Evolutionary conservation across 805 yeast species (phyloP).

Genomic region (Ogataea parapolymorpha): DNA sequence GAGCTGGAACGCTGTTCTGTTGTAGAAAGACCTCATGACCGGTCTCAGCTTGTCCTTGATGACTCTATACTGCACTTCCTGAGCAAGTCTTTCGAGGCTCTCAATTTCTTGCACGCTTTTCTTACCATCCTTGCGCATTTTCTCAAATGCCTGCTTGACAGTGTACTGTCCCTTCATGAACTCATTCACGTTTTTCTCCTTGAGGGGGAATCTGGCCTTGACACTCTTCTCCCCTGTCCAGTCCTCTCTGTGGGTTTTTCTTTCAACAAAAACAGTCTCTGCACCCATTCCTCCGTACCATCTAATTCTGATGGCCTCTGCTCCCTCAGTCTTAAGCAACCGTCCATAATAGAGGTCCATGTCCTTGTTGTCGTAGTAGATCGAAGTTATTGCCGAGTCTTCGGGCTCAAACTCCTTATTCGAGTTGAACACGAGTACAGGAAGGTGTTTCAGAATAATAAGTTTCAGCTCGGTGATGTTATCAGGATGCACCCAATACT

Average conservation of each 20-base stretch:
- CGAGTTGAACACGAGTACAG: conserved; percentile 94
- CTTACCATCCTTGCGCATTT: conserved; percentile 89
- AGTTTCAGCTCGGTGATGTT: conserved; percentile 94
- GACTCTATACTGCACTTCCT: conserved; percentile 88
- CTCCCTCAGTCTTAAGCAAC: conserved; percentile 95
- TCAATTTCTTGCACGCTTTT: conserved; percentile 86
- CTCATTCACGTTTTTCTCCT: conserved; percentile 85
- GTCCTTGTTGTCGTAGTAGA: conserved; percentile 86
- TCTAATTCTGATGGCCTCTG: conserved; percentile 95
- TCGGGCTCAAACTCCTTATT: conserved; percentile 93
- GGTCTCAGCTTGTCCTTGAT: conserved; percentile 85
- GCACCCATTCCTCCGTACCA: conserved; percentile 99
- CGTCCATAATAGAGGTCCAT: conserved; percentile 93
- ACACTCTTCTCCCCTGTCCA: conserved; percentile 99
- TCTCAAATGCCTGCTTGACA: conserved; percentile 85
- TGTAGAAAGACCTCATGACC: conserved; percentile 91
- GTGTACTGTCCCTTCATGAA: conserved; percentile 83
- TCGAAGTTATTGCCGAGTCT: conserved; percentile 95
- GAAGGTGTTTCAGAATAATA: conserved; percentile 88
- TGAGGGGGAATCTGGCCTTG: conserved; percentile 90
- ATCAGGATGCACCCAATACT: conserved; percentile 99
- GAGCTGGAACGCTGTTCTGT: conserved; percentile 97
- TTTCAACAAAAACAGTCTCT: conserved; percentile 90
- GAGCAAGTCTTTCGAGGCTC: conserved; percentile 85
- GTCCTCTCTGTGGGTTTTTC: conserved; percentile 98